Conservation (phyloP, 768 basidiomycete species). For the Albatrellus ellisii region DNA sequence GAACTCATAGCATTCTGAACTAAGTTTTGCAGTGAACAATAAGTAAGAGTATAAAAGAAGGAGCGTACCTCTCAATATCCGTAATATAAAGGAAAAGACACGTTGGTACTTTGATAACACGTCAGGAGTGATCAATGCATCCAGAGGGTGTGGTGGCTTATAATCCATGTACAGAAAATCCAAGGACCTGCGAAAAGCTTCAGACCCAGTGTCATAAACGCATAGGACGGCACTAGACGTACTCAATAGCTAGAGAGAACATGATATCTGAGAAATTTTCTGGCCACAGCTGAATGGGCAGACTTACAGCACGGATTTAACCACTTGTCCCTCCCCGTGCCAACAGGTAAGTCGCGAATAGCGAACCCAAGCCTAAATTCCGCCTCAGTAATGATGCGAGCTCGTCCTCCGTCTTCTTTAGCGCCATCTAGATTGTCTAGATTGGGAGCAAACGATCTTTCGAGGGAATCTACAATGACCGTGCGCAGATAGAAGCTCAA, state of each 20-base stretch:
- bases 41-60: not conserved
- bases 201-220: not conserved
- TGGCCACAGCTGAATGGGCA: not conserved
- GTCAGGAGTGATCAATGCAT: constrained; percentile 54
- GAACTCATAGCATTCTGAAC: constrained; percentile 58
- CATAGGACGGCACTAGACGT: constrained; percentile 9
- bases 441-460: constrained; percentile 15
- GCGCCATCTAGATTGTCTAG: not conserved
- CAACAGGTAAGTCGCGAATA: constrained; percentile 56
- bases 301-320: constrained; percentile 66
- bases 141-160: constrained; percentile 70
- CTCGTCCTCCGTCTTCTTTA: constrained; percentile 1
- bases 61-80: constrained; percentile 59
- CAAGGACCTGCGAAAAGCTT: constrained; percentile 41
- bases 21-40: constrained; percentile 16
- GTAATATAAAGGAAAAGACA: constrained; percentile 67
- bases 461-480: constrained; percentile 75
- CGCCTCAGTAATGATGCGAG: constrained; percentile 37
- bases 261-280: not conserved
- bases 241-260: constrained; percentile 21
- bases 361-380: constrained; percentile 76
- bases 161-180: constrained; percentile 90
- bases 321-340: constrained; percentile 62
- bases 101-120: constrained; percentile 80
- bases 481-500: constrained; percentile 73